A percentile compares a stretch with the other conserved stretches of the same genome.
phyloP scores from a whole-genome alignment of 2,329 filamentous ascomycete genomes.

The Fusarium miscanthi region DNA sequence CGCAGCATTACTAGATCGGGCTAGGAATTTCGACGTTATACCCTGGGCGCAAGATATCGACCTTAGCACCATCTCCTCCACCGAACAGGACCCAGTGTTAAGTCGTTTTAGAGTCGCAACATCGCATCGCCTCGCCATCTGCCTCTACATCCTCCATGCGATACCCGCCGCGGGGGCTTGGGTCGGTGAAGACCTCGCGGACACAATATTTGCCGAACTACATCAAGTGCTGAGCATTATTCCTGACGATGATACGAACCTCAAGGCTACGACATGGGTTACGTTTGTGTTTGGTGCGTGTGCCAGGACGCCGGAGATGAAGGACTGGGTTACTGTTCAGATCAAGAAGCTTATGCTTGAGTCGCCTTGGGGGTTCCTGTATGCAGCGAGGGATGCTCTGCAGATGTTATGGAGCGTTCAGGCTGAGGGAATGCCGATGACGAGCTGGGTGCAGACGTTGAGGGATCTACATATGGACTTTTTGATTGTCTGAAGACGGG shows the following conservation, averaged over 20 bases:
- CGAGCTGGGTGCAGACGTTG: conserved; percentile 58
- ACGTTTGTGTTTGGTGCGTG: conserved; percentile 67
- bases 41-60: conserved; percentile 55
- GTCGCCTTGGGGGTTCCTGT: conserved; percentile 62
- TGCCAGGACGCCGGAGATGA: conserved; percentile 54
- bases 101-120: conserved; percentile 56
- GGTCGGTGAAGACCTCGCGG: conserved; percentile 45
- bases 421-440: conserved; percentile 43
- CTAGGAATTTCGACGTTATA: conserved; percentile 54
- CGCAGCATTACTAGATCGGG: conserved; percentile 51
- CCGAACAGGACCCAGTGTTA: conserved; percentile 50
- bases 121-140: conserved; percentile 57
- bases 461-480: conserved; percentile 56
- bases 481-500: conserved; percentile 50
- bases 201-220: conserved; percentile 57
- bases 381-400: conserved; percentile 59
- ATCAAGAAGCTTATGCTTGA: conserved; percentile 54
- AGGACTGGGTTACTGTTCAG: conserved; percentile 62
- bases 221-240: conserved; percentile 60
- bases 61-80: conserved; percentile 49
- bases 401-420: conserved; percentile 57
- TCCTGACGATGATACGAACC: conserved; percentile 60
- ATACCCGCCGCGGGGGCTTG: conserved; percentile 44
- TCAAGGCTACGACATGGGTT: conserved; percentile 68
- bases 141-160: conserved; percentile 59